Evolutionary conservation across 208 protist species (phyloP).

Genomic region (Wallacemonas sp.): DNA sequence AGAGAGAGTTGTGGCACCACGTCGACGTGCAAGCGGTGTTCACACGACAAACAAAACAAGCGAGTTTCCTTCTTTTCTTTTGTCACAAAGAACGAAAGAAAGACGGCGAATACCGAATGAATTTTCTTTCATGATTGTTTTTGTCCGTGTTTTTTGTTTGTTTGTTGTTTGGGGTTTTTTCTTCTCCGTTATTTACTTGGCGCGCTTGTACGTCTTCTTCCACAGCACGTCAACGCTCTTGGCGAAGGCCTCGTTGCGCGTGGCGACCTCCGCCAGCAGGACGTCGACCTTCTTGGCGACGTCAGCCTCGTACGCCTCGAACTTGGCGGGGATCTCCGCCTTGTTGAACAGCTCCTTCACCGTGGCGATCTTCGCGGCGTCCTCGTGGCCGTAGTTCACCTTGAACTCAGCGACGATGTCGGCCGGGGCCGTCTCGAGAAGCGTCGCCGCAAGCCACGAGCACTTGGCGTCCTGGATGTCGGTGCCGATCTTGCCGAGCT

Average conservation of each 20-base stretch:
- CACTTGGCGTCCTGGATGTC: slow-evolving; percentile 99
- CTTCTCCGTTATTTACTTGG: slow-evolving; percentile 51
- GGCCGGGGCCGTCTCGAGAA: slow-evolving; percentile 55
- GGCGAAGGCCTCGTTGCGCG: slow-evolving; percentile 46
- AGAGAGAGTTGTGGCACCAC: too few relatives aligned
- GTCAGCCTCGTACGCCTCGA: slow-evolving; percentile 76
- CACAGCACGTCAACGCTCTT: slow-evolving; percentile 69
- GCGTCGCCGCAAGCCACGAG: slow-evolving; percentile 95
- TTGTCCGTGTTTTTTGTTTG: not conserved
- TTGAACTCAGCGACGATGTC: slow-evolving; percentile 79
- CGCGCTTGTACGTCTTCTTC: slow-evolving; percentile 89
- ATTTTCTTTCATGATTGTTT: too few relatives aligned
- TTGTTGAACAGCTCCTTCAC: slow-evolving; percentile 92
- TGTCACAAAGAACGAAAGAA: too few relatives aligned
- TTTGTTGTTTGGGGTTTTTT: not conserved
- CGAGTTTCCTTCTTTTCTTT: slow-evolving; percentile 6
- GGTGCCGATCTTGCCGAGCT: slow-evolving; percentile 97
- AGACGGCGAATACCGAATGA: too few relatives aligned
- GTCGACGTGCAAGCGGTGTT: too few relatives aligned
- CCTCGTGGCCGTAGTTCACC: slow-evolving; percentile 87
- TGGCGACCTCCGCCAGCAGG: slow-evolving; percentile 43
- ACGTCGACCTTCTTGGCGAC: slow-evolving; percentile 59
- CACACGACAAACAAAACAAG: too few relatives aligned
- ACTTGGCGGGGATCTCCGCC: slow-evolving; percentile 68
- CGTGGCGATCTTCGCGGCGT: slow-evolving; percentile 67